Evolutionary conservation across 441 rosid genomes (phyloP), one percentile per base, ranked within the genome.

Genomic region (Bruguiera hainesii): DNA sequence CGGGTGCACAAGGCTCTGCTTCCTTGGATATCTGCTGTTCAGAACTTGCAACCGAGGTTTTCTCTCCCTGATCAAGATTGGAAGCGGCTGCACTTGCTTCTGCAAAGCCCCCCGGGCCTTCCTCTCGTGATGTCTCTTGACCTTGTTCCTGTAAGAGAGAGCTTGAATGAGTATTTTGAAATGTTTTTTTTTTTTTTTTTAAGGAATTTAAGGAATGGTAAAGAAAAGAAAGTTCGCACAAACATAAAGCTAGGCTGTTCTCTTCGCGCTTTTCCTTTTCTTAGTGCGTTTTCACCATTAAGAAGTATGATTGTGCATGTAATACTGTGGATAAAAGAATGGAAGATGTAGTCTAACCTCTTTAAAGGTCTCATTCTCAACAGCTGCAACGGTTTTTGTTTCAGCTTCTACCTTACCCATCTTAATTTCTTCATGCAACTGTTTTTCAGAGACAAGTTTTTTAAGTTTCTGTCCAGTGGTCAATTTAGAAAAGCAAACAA

Each of bases 51-150:
- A 49, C 61, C 26, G 76, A 66, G 55, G 66, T 61, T 53, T 60
- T 72, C 64, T 75, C 78, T 30, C 42, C 61, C 69, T 69, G 76
- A 66, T 68, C 76, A 67, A 66, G 67, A 62, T 64, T 81, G 64
- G 21, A 48, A 50, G 42, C 46, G 48, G 71, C 75, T 50, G 78
- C 75, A 29, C 31, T 51, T 18, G 57, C 71, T 70, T 75, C 68
- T 68, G 46, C 68, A 58, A 42, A 60, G 67, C 19, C 76, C 68
- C 30, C 19, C 68, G 68, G 7, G 16, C 61, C 77, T 66, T 76
- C 76, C 15, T 67, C 66, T 69, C 42, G 62, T 72, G 70, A 55
- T 64, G n/a, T 61, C 69, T 74, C 76, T 71, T 37, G 20, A 26
- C 71, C 71, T 37, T 66, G 46, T 59, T 65, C 81, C 79, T 79